Evolutionary conservation across 441 rosid genomes (phyloP), one percentile per base, ranked within the genome.

Genomic region (Pelargonium fulgidum): DNA sequence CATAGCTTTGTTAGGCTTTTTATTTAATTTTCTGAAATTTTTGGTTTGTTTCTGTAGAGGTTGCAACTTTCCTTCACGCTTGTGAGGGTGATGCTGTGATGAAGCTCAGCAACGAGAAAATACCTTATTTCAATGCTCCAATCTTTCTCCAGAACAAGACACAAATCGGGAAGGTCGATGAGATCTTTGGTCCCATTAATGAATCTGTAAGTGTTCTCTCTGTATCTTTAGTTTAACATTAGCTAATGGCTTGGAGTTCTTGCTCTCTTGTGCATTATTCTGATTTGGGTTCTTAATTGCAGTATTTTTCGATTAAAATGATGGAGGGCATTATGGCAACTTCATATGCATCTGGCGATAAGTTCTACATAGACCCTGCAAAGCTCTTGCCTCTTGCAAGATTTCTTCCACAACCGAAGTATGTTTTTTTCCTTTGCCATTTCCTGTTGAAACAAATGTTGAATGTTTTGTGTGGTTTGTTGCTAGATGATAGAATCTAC

Each of bases 11-110:
- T 58, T 72, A 71, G 52, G 10, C 67, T 70, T 22, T 68, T 1
- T 1, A 17, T 64, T 48, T 47, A 10, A 13, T 48, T 13, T 12
- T 48, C 65, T 39, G 12, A 58, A 16, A 29, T 0, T 1, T 44
- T 54, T 44, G 4, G 2, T 29, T 42, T 50, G 64, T 42, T 66
- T 22, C 62, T 75, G 76, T 76, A 93, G 99, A 91, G 88, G 79
- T 89, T 66, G 85, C 95, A 7, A 66, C 91, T 1, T 91, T 93
- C 76, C 75, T 89, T 63, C 97, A 91, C 65, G 93, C 93, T 2
- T 88, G 93, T 24, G 99, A 93, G 77, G 99, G 96, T 14, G 99
- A 93, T 33, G 99, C 96, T 2, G 99, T 93, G 74, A 88, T 91
- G 1, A 93, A 86, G 75, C 96, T 93, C 45, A 80, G 85, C 11